Base-by-base conservation (phyloP, 2,329 filamentous ascomycete genomes). In the Aspergillus eucalypticola region DNA sequence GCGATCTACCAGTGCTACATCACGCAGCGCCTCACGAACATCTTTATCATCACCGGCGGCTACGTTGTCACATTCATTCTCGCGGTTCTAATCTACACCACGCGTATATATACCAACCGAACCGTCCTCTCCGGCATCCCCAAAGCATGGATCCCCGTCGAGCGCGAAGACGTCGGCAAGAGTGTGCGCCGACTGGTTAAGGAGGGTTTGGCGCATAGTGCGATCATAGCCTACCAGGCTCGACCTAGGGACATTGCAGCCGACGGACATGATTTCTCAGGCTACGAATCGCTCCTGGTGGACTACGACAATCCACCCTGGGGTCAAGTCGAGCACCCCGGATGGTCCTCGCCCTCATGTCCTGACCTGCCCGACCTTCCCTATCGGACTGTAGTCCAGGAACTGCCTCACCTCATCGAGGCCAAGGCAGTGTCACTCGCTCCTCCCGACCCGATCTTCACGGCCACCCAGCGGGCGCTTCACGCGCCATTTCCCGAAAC, bases 381-480 rank as follows among this genome's bases (percentile, higher is more conserved):
- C 65, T 98, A 96, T 75, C 84, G 83, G 67, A 87, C 87, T 2
- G 91, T 99, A 23, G 82, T 97, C 17, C 83, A 85, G 39, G 94
- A 98, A 75, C 82, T 99, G 23, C 91, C 93, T 1, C 89, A 96
- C 71, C 83, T 98, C 27, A 90, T 98, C 64, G 94, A 98, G 79
- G 94, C 91, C 8, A 94, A 94, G 74, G 94, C 92, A 1, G 86
- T 97, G n/a, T 92, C 91, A 0, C 84, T 96, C 39, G 91, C 90
- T 0, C 91, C 88, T 29, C 80, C 82, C 0, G 82, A 84, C 64
- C 81, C 83, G 3, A 74, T 77, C 3, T 68, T 63, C 23, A 39
- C 71, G 8, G 64, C 67, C n/a, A 46, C 81, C 78, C 64, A 79
- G 74, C 38, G 39, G 11, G 41, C 75, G 69, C 73, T 72, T 62